Conservation (phyloP, 192 early-diverging fungal genomes). For the Entrophospora sp. region DNA sequence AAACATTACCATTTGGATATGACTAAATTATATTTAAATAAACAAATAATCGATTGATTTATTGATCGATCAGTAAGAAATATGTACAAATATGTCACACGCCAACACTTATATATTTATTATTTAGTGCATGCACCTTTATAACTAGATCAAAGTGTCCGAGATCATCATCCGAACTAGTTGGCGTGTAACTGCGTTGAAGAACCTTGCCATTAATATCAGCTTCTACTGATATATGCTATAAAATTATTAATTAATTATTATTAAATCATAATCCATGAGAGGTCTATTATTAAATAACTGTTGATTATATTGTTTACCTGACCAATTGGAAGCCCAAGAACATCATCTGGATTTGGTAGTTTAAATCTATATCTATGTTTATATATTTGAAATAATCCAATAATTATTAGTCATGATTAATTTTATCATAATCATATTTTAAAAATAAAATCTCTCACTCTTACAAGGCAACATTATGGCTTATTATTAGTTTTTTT, state of each 20-base stretch:
- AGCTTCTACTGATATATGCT: conserved; percentile 83
- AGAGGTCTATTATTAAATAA: not conserved
- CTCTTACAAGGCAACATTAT: conserved; percentile 78
- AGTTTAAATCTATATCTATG: conserved; percentile 78
- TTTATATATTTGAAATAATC: not conserved
- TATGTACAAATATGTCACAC: too few relatives aligned
- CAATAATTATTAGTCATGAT: not conserved
- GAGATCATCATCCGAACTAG: conserved; percentile 68
- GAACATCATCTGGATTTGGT: conserved; percentile 48
- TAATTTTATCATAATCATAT: not conserved
- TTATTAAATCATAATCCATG: not conserved
- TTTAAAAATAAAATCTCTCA: not conserved
- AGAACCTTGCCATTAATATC: conserved; percentile 77
- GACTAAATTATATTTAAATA: too few relatives aligned
- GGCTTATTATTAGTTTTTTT: conserved; percentile 67
- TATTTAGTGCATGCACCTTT: conserved; percentile 68
- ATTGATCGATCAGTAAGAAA: too few relatives aligned
- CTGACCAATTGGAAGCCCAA: conserved; percentile 91
- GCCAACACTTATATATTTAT: too few relatives aligned
- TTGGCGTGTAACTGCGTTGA: conserved; percentile 86
- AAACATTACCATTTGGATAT: conserved; percentile 75
- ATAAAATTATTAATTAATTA: not conserved
- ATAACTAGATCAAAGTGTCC: conserved; percentile 89
- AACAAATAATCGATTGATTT: too few relatives aligned
- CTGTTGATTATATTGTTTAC: conserved; percentile 19